A percentile compares a stretch with the other conserved stretches of the same genome.
Evolutionary conservation across 768 basidiomycete genomes (phyloP).

Genomic region (Rhodotorula toruloides): DNA sequence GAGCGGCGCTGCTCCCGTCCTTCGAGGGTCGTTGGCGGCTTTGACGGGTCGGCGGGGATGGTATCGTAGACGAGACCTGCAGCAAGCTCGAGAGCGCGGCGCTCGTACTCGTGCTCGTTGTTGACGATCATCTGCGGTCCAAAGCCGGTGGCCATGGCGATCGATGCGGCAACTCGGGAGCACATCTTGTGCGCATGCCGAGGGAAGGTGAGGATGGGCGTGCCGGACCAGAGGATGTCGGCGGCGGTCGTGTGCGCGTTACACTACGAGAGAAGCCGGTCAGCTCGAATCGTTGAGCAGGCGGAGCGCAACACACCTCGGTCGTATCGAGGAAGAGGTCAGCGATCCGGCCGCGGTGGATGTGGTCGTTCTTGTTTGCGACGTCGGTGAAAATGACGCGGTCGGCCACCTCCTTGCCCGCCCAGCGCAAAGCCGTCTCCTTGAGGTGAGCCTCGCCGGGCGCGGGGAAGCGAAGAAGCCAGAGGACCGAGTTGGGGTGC

Average conservation of each 20-base stretch:
- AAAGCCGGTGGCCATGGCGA: slow-evolving; percentile 53
- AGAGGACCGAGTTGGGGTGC: slow-evolving; percentile 54
- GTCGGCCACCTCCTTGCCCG: slow-evolving; percentile 51
- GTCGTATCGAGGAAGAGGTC: slow-evolving; percentile 56
- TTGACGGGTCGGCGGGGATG: neutral
- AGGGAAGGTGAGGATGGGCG: slow-evolving; percentile 54
- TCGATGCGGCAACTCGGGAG: slow-evolving; percentile 54
- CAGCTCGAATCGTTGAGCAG: neutral
- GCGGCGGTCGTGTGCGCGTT: slow-evolving; percentile 56
- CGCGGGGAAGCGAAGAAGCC: slow-evolving; percentile 55
- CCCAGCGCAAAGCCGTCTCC: slow-evolving; percentile 52
- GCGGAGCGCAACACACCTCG: slow-evolving; percentile 47
- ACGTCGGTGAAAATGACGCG: slow-evolving; percentile 55
- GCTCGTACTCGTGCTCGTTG: slow-evolving; percentile 52
- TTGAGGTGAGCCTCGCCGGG: slow-evolving; percentile 53
- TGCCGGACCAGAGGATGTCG: slow-evolving; percentile 56
- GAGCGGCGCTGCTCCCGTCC: slow-evolving; percentile 36
- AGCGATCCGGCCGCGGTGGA: slow-evolving; percentile 52
- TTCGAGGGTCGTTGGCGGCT: slow-evolving; percentile 23
- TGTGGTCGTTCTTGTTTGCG: slow-evolving; percentile 52
- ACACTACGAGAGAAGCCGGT: slow-evolving; percentile 46
- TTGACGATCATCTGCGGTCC: slow-evolving; percentile 54
- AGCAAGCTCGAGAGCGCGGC: slow-evolving; percentile 51
- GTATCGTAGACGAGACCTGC: slow-evolving; percentile 42
- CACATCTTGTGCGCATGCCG: slow-evolving; percentile 53